Percentiles rank a stretch among this genome's conserved stretches.
phyloP scores from a whole-genome alignment of 768 basidiomycete species.

The Neoboletus subvelutipes region DNA sequence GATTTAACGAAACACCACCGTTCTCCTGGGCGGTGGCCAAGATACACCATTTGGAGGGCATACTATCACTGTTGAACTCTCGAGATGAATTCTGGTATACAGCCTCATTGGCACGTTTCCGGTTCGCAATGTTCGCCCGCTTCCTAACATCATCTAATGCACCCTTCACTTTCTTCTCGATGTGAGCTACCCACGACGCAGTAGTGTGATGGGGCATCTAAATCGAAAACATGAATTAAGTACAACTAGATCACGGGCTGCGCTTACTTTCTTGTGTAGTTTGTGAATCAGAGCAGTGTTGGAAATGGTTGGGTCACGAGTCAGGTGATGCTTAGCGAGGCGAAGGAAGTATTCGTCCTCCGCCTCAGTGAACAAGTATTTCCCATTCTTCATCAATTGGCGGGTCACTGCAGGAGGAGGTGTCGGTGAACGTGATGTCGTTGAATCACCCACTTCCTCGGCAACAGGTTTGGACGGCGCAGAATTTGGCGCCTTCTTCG shows the following conservation, averaged over 20 bases:
- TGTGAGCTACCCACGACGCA: constrained; percentile 50
- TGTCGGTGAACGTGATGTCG: constrained; percentile 38
- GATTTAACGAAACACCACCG: not conserved
- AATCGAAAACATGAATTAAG: not conserved
- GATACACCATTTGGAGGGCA: not conserved
- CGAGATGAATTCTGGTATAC: not conserved
- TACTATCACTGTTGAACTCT: not conserved
- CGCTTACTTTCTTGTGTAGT: constrained; percentile 47
- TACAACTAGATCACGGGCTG: not conserved
- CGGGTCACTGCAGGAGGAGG: constrained; percentile 43
- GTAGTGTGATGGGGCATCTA: constrained; percentile 62
- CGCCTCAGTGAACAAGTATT: constrained; percentile 46
- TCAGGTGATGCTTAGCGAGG: constrained; percentile 47
- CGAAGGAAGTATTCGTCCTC: constrained; percentile 50
- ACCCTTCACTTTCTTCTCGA: constrained; percentile 33
- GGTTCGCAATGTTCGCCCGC: constrained; percentile 48
- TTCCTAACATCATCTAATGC: constrained; percentile 50
- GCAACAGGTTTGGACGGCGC: not conserved
- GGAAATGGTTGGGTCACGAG: constrained; percentile 47
- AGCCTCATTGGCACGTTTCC: constrained; percentile 36
- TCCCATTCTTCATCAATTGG: constrained; percentile 25
- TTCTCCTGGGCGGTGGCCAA: not conserved
- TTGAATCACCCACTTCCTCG: constrained; percentile 2
- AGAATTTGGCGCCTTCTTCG: constrained; percentile 3
- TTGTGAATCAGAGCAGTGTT: constrained; percentile 36